Conservation (phyloP, 495 filamentous ascomycete genomes). For the Tuber indicum region DNA sequence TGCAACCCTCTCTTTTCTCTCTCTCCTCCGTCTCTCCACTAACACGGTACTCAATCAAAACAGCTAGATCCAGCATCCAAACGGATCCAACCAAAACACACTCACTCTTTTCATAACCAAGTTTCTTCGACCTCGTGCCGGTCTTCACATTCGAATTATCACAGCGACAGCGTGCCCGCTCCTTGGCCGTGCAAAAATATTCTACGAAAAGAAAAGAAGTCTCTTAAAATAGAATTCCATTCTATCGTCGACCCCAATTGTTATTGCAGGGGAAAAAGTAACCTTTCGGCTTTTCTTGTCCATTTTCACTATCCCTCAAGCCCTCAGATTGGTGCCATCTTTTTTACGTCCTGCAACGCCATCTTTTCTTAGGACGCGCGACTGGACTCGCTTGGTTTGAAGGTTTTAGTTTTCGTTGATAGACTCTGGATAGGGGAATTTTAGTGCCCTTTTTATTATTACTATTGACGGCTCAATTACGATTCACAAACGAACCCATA, state of each 20-base stretch:
- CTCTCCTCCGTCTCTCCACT: constrained; percentile 16
- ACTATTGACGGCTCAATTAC: constrained; percentile 26
- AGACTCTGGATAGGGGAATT: not conserved
- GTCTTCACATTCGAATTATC: constrained; percentile 30
- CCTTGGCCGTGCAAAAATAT: constrained; percentile 30
- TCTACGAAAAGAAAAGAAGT: not conserved
- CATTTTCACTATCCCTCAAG: constrained; percentile 1
- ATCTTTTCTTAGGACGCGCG: constrained; percentile 24
- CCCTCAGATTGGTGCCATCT: constrained; percentile 11
- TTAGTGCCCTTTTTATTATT: not conserved
- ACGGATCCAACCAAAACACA: constrained; percentile 30
- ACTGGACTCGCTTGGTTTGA: constrained; percentile 31
- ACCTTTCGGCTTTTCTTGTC: not conserved
- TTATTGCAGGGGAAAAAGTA: not conserved
- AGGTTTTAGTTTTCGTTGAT: not conserved
- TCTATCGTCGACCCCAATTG: not conserved
- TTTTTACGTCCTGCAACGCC: constrained; percentile 16
- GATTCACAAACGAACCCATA: constrained; percentile 28
- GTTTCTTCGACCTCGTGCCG: constrained; percentile 33
- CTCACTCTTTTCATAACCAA: constrained; percentile 33
- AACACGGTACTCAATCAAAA: constrained; percentile 28
- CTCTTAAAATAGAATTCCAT: not conserved
- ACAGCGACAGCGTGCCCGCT: constrained; percentile 37
- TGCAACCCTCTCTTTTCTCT: constrained; percentile 14
- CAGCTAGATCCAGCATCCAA: constrained; percentile 37